phyloP scores from a whole-genome alignment of 345 rosid species.

The Geranium rotundifolium region DNA sequence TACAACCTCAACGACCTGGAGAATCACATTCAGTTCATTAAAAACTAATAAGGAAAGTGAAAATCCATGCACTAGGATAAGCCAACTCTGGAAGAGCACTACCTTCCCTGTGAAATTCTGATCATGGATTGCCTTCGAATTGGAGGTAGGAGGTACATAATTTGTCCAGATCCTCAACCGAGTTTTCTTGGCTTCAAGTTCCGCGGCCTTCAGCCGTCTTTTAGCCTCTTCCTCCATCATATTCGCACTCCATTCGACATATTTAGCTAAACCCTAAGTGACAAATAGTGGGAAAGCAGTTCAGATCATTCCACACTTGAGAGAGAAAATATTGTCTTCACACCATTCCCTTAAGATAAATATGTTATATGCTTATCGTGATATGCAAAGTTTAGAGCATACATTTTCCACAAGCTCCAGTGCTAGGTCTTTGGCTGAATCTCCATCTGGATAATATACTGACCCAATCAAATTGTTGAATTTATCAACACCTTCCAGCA shows the following conservation, averaged over 20 bases:
- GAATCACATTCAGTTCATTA: background rate
- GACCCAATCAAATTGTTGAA: conserved; percentile 92
- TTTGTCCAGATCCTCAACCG: conserved; percentile 77
- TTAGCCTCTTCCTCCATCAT: conserved; percentile 94
- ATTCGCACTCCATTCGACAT: conserved; percentile 97
- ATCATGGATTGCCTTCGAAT: conserved; percentile 82
- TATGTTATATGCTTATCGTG: background rate
- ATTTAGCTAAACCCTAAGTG: conserved; percentile 83
- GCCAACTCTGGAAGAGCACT: background rate
- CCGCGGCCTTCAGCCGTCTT: conserved; percentile 62
- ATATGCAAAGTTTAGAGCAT: conserved; percentile 14
- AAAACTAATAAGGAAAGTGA: too few relatives aligned
- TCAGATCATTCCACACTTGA: background rate
- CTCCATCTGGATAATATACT: conserved; percentile 76
- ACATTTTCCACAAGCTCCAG: conserved; percentile 91
- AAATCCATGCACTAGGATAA: background rate
- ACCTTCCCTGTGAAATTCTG: conserved; percentile 93
- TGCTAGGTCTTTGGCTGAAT: conserved; percentile 75
- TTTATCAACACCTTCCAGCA: conserved; percentile 93
- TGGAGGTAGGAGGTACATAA: conserved; percentile 70
- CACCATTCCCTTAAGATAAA: background rate
- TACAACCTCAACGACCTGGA: conserved; percentile 87
- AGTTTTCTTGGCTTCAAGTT: conserved; percentile 79
- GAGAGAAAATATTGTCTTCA: background rate
- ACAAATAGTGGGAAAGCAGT: conserved; percentile 3